Base-by-base conservation (phyloP, 148 eudicot genomes). In the Chenopodium quinoa region DNA sequence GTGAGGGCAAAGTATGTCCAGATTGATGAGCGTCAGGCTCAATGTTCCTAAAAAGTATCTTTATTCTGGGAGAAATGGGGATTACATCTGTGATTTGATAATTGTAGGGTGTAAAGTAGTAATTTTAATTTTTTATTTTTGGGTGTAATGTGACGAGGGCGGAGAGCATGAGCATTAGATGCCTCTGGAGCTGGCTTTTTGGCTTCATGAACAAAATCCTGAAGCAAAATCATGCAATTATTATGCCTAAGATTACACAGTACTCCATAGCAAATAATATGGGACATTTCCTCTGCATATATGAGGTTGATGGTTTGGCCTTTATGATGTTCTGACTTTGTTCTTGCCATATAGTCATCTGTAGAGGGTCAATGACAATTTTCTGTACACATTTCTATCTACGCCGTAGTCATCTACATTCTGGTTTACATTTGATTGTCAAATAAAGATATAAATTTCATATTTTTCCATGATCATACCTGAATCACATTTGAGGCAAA, bases 61-160 rank as follows among this genome's bases (percentile, higher is more conserved):
- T 40, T 40, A 5, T 40, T 6, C 44, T 40, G 44, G 44, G 44
- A 63, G 7, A n/a, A 64, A 64, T 22, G 27, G 37, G 14, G 19
- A 63, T 27, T 47, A 31, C 17, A 17, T 81, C 9, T 80, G 65
- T 31, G 12, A 75, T 74, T 74, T 83, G 71, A 17, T 48, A 20
- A 31, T 47, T 47, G 32, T 31, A 22, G 73, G 60, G 64, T 13
- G 4, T 17, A 56, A 56, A 14, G 62, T 56, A 3, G 62, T 20
- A 11, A 12, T 2, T 10, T 29, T 47, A 70, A 3, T 3, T 40
- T 40, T 40, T 40, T 40, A 40, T 40, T 40, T 40, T 40, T 40
- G 44, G 44, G 34, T 66, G 46, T 22, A 56, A 12, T 75, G 54
- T 70, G 65, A 58, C 60, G 29, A 56, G 66, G 52, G 6, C 56